Evolutionary conservation across 2,329 filamentous ascomycete genomes (phyloP).

Genomic region (Alternaria novae-zelandiae): DNA sequence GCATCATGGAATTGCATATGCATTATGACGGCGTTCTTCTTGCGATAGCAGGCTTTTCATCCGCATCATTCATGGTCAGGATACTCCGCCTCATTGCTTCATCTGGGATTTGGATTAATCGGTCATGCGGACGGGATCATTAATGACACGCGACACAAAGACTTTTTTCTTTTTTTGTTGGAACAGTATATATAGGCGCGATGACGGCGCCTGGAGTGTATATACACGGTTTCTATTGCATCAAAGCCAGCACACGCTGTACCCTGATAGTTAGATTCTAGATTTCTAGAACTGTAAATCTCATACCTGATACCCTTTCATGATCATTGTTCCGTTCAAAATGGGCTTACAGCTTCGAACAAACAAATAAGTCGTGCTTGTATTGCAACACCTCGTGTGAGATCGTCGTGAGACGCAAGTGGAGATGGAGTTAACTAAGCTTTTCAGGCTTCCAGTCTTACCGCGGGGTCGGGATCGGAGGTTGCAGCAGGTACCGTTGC

Average conservation of each 20-base stretch:
- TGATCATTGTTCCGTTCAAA: not conserved
- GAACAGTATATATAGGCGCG: not conserved
- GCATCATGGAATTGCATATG: conserved; percentile 17
- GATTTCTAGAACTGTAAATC: not conserved
- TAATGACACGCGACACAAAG: not conserved
- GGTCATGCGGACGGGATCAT: not conserved
- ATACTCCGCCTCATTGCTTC: not conserved
- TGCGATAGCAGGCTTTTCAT: not conserved
- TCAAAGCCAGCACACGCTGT: not conserved
- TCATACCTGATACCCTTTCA: not conserved
- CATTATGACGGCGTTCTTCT: conserved; percentile 14
- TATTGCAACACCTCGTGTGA: not conserved
- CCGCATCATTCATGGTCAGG: not conserved
- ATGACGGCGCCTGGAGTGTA: not conserved
- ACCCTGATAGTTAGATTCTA: not conserved
- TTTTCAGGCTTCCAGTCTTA: not conserved
- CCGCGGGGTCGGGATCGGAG: not conserved
- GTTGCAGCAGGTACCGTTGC: not conserved
- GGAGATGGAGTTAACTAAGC: not conserved
- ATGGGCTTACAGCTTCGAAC: not conserved
- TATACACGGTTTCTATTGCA: not conserved
- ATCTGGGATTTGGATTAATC: not conserved
- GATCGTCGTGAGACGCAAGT: not conserved
- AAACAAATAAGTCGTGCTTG: not conserved
- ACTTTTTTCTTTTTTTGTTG: not conserved